Percentiles rank a stretch among this genome's conserved stretches.
These are phyloP conservation scores for Talaromyces wortmannii DNA, from an alignment of 495 filamentous ascomycete genomes.

Conservation along the genomic window DNA sequence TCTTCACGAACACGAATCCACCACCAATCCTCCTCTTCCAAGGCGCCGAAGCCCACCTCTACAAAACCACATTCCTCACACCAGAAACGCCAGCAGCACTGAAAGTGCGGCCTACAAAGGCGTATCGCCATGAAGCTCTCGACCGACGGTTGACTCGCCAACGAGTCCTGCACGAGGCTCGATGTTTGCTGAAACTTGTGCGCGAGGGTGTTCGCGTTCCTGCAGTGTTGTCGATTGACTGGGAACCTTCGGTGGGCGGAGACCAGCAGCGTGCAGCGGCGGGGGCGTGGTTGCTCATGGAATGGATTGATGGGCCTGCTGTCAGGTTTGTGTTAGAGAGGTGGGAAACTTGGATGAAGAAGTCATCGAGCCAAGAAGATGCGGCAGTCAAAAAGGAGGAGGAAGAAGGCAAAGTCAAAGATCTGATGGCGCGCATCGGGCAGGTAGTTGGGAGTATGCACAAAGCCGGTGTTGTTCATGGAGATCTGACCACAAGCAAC, in stretches of 20 bases:
- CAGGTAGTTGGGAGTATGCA: slow-evolving; percentile 73
- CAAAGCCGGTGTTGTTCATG: slow-evolving; percentile 77
- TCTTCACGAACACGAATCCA: slow-evolving; percentile 53
- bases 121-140: slow-evolving; percentile 87
- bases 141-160: slow-evolving; percentile 81
- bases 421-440: slow-evolving; percentile 68
- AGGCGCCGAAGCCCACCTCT: slow-evolving; percentile 93
- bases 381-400: slow-evolving; percentile 15
- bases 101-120: slow-evolving; percentile 89
- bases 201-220: slow-evolving; percentile 75
- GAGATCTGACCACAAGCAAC: slow-evolving; percentile 96
- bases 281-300: slow-evolving; percentile 77
- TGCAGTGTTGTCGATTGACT: slow-evolving; percentile 68
- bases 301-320: slow-evolving; percentile 77
- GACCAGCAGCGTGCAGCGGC: slow-evolving; percentile 50
- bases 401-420: slow-evolving; percentile 37
- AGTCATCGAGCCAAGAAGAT: neutral
- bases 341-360: slow-evolving; percentile 46
- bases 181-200: slow-evolving; percentile 67
- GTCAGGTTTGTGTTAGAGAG: slow-evolving; percentile 60
- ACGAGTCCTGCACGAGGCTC: slow-evolving; percentile 79
- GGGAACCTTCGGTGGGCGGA: slow-evolving; percentile 33
- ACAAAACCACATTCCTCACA: slow-evolving; percentile 73
- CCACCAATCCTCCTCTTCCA: slow-evolving; percentile 65
- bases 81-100: slow-evolving; percentile 67